Evolutionary conservation across 495 filamentous ascomycete genomes (phyloP), one percentile per base, ranked within the genome.

Genomic region (Neurospora pannonica): DNA sequence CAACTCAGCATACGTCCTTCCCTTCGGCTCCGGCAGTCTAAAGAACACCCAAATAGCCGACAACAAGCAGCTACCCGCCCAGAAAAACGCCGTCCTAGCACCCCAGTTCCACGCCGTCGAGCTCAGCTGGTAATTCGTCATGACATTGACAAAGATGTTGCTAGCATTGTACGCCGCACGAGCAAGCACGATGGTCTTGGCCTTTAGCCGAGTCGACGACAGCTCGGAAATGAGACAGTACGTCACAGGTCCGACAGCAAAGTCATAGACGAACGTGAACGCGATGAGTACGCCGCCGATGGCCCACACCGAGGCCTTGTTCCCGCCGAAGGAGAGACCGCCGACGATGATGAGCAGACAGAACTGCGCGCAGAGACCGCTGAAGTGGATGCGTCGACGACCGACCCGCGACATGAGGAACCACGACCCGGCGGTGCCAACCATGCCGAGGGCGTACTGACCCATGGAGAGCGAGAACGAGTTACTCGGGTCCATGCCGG

Each of bases 211-310:
- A 2, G 84, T 86, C 9, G 88, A 86, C 5, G 86, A 85, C 19
- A 89, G 73, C 78, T 89, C 88, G 0, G 88, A 84, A 34, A 89
- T 82, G 70, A 90, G 82, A 5, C 85, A 86, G 76, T 89, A 90
- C 72, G 84, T 86, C 40, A 90, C 85, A 0, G 87, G 85, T 0
- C 88, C 88, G 70, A 90, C 85, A 10, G 88, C 85, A 15, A 87
- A 79, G 72, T 89, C 83, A 77, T 89, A 90, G 70, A 87, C 79
- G 21, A 89, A 81, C 0, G 87, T 86, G 78, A 83, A 90, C 38
- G 85, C 74, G 36, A 89, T 82, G 67, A 89, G 78, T 74, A 88
- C 79, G 6, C 81, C 80, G 10, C 87, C 87, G 19, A 84, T 88
- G 13, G 77, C 78, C 77, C 80, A 82, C 17, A 81, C 75, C 6